Percentiles rank a stretch among this genome's conserved stretches.
Evolutionary conservation across 2,329 filamentous ascomycete species (phyloP).

Genomic region (Coleophoma crateriformis): DNA sequence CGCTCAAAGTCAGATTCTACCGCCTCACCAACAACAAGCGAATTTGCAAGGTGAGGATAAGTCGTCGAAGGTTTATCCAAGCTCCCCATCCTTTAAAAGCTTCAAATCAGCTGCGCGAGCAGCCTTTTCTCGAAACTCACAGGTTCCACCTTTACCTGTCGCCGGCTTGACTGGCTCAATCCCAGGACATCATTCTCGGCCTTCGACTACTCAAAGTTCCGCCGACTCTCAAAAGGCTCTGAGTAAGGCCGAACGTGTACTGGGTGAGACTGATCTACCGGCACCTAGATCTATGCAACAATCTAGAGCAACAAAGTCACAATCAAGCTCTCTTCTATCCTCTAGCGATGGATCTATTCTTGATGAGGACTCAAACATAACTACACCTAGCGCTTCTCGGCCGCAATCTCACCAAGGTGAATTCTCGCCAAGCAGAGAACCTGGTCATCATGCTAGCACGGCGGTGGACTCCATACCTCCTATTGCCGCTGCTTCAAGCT

Average conservation of each 20-base stretch:
- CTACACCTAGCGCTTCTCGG: constrained; percentile 20
- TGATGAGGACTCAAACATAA: constrained; percentile 20
- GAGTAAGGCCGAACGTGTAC: constrained; percentile 3
- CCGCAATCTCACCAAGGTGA: constrained; percentile 18
- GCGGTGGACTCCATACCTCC: not conserved
- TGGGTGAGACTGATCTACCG: constrained; percentile 2
- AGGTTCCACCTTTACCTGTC: not conserved
- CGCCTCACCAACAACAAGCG: not conserved
- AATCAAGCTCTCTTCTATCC: constrained; percentile 11
- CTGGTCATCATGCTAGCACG: not conserved
- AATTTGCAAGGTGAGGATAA: not conserved
- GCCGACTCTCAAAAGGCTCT: not conserved
- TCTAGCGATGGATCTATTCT: constrained; percentile 22
- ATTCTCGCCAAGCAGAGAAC: not conserved
- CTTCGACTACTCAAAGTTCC: not conserved
- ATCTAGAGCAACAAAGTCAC: not conserved
- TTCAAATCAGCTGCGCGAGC: not conserved
- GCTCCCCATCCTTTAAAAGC: not conserved
- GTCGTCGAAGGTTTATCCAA: not conserved
- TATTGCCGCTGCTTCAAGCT: too few species aligned
- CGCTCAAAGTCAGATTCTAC: not conserved
- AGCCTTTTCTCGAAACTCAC: not conserved
- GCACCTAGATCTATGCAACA: not conserved
- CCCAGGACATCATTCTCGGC: not conserved
- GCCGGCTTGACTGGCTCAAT: not conserved